phyloP scores from a whole-genome alignment of 1,139 yeast species.

The Schwanniomyces etchellsii region DNA sequence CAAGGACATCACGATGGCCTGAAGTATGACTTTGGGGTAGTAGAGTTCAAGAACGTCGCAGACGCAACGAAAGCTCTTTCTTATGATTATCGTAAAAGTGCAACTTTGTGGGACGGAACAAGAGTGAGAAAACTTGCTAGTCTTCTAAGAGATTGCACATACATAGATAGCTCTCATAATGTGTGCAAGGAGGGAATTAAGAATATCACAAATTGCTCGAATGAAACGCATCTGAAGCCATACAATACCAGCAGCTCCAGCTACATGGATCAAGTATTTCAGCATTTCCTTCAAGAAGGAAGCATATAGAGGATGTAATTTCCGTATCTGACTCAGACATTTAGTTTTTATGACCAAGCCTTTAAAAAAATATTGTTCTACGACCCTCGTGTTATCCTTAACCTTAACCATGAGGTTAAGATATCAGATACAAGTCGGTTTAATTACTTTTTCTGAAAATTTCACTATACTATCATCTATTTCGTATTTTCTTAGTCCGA shows the following conservation, averaged over 20 bases:
- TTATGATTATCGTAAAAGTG: conserved; percentile 38
- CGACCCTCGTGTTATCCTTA: neutral
- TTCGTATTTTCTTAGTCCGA: conserved; percentile 48
- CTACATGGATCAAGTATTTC: conserved; percentile 2
- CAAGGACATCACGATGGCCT: conserved; percentile 11
- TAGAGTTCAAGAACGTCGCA: conserved; percentile 20
- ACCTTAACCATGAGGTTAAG: too few species aligned
- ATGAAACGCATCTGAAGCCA: too few species aligned
- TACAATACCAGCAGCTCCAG: neutral
- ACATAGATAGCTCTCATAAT: neutral
- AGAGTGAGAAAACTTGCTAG: conserved; percentile 44
- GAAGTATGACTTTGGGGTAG: conserved; percentile 33
- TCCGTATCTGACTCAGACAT: conserved; percentile 31
- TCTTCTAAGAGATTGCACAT: conserved; percentile 31
- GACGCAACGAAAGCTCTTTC: conserved; percentile 28
- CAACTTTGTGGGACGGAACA: conserved; percentile 43
- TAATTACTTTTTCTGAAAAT: too few species aligned
- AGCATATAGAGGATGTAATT: conserved; percentile 14
- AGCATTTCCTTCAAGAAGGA: conserved; percentile 3
- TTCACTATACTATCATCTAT: too few species aligned
- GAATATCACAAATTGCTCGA: neutral
- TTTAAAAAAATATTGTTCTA: neutral
- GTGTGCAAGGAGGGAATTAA: neutral
- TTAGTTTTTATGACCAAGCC: conserved; percentile 1
- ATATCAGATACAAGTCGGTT: too few species aligned